A percentile compares a stretch with the other conserved stretches of the same genome.
These are phyloP conservation scores for Breynia disticha DNA, from an alignment of 441 rosid species.

Conservation along the genomic window DNA sequence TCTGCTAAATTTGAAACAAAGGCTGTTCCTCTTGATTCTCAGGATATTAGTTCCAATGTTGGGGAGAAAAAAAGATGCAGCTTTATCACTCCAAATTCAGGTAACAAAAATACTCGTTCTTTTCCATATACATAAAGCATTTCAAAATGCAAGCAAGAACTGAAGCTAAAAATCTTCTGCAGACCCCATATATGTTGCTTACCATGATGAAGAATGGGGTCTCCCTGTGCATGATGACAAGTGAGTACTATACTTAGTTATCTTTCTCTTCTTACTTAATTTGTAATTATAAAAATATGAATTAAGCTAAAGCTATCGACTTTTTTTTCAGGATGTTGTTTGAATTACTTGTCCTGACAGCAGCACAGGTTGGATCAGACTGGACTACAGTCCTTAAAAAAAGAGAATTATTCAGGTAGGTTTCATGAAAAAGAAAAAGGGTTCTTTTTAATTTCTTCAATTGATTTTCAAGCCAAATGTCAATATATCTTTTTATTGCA, in stretches of 20 bases:
- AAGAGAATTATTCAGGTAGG: conserved; percentile 43
- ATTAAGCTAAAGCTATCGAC: not conserved
- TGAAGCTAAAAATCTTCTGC: not conserved
- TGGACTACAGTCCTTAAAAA: conserved; percentile 65
- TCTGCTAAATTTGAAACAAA: conserved; percentile 24
- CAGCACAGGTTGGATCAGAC: conserved; percentile 70
- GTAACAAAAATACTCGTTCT: conserved; percentile 10
- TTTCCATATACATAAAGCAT: too few relatives aligned
- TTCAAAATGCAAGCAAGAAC: not conserved
- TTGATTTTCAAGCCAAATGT: too few relatives aligned
- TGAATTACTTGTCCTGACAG: conserved; percentile 57
- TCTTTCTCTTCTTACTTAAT: not conserved
- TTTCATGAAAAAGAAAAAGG: not conserved
- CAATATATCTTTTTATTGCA: conserved; percentile 20
- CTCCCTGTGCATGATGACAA: conserved; percentile 59
- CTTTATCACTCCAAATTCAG: conserved; percentile 61
- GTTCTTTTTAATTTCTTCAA: too few relatives aligned
- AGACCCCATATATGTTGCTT: conserved; percentile 62
- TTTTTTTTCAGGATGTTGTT: conserved; percentile 37
- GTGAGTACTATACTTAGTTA: conserved; percentile 15
- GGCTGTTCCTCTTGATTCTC: conserved; percentile 13
- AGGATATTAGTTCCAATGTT: not conserved
- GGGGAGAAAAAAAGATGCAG: conserved; percentile 48
- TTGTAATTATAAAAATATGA: not conserved
- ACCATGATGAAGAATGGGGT: conserved; percentile 79